Evolutionary conservation across 805 yeast species (phyloP).

Genomic region (Isabelozyma pseudorhagii): DNA sequence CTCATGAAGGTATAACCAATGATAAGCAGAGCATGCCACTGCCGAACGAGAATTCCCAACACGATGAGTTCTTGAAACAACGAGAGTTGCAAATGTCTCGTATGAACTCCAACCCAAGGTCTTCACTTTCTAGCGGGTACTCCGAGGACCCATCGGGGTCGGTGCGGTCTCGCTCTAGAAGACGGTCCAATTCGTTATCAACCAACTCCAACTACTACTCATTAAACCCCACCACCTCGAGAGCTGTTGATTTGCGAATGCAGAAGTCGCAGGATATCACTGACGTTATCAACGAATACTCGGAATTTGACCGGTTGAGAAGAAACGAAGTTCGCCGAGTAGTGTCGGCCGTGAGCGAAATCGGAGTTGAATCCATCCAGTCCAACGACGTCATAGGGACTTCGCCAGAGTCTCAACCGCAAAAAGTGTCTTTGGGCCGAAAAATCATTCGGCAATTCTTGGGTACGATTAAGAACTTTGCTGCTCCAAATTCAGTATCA

Average conservation of each 20-base stretch:
- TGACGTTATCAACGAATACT: conserved; percentile 43
- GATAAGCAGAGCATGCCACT: background rate
- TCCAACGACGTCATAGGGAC: conserved; percentile 1
- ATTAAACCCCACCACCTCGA: conserved; percentile 11
- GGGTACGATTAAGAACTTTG: conserved; percentile 45
- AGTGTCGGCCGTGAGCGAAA: conserved; percentile 19
- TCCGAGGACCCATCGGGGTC: background rate
- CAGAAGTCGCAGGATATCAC: conserved; percentile 30
- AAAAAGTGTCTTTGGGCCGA: background rate
- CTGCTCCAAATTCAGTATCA: conserved; percentile 70
- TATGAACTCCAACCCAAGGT: conserved; percentile 5
- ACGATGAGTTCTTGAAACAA: conserved; percentile 15
- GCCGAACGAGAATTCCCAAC: conserved; percentile 8
- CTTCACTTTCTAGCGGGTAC: conserved; percentile 3
- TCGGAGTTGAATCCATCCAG: conserved; percentile 11
- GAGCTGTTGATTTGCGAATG: conserved; percentile 21
- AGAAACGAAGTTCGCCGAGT: conserved; percentile 13
- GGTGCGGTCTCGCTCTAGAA: background rate
- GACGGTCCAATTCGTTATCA: background rate
- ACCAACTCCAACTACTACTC: conserved; percentile 10
- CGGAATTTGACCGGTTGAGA: conserved; percentile 40
- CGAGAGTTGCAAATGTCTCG: conserved; percentile 5
- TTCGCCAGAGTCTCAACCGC: conserved; percentile 1
- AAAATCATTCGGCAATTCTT: background rate
- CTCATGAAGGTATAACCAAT: background rate